These are phyloP conservation scores for Talaromyces sp. DNA, from an alignment of 2,329 filamentous ascomycete species.

Conservation along the genomic window DNA sequence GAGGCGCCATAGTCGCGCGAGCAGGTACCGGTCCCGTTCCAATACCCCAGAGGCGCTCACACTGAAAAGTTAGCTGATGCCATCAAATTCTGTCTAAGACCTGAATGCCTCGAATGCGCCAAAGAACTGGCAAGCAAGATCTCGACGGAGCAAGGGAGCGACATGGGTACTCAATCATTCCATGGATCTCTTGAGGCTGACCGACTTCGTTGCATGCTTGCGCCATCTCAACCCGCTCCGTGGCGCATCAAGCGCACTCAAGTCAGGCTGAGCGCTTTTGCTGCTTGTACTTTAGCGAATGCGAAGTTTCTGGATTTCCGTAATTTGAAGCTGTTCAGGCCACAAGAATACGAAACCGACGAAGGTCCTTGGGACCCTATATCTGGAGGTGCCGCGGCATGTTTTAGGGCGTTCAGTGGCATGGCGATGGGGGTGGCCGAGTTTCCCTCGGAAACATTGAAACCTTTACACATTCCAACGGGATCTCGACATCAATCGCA, in stretches of 20 bases:
- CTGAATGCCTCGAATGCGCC: constrained; percentile 56
- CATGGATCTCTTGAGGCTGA: constrained; percentile 65
- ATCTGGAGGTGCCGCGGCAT: constrained; percentile 68
- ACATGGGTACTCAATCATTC: constrained; percentile 64
- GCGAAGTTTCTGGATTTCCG: constrained; percentile 63
- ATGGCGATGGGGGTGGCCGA: constrained; percentile 8
- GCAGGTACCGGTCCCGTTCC: constrained; percentile 70
- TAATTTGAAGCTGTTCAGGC: constrained; percentile 66
- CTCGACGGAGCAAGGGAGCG: constrained; percentile 60
- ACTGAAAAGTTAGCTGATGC: constrained; percentile 61
- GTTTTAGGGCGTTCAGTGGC: constrained; percentile 72
- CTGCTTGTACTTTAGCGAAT: constrained; percentile 65
- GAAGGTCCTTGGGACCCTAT: constrained; percentile 76
- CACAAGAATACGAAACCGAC: constrained; percentile 69
- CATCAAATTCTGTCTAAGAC: constrained; percentile 57
- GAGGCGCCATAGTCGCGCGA: constrained; percentile 70
- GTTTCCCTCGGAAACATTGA: constrained; percentile 5
- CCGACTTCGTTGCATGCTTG: constrained; percentile 64
- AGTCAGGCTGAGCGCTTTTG: constrained; percentile 66
- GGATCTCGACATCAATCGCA: constrained; percentile 2
- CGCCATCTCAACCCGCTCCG: constrained; percentile 64
- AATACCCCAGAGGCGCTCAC: constrained; percentile 65
- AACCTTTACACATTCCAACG: background rate
- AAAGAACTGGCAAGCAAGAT: constrained; percentile 61
- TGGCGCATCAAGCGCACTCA: constrained; percentile 70